Conservation (phyloP, 208 protist species). For the Leishmania aethiopica region DNA sequence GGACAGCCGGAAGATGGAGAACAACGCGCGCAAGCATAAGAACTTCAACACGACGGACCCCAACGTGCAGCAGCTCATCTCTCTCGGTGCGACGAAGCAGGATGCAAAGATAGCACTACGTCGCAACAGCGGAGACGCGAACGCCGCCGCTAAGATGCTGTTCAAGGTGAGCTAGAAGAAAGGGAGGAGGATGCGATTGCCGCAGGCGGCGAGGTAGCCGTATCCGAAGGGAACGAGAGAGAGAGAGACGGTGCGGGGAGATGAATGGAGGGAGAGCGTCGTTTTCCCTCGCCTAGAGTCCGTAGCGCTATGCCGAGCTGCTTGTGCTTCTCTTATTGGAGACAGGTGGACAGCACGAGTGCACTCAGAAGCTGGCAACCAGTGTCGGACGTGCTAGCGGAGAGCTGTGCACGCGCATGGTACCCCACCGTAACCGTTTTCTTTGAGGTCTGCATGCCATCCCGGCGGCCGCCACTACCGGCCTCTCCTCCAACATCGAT, state of each 20-base stretch:
- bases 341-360: not conserved
- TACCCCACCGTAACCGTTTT: not conserved
- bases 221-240: not conserved
- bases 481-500: not conserved
- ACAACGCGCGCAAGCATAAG: constrained; percentile 57
- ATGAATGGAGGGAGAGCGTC: not conserved
- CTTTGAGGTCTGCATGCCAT: not conserved
- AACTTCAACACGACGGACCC: constrained; percentile 66
- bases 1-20: constrained; percentile 40
- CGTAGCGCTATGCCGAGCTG: not conserved
- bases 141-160: constrained; percentile 59
- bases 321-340: not conserved
- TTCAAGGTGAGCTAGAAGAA: constrained; percentile 36
- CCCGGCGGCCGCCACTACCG: not conserved
- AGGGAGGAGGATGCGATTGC: not conserved
- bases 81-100: constrained; percentile 65
- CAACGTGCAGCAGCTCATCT: constrained; percentile 76
- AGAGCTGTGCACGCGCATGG: not conserved
- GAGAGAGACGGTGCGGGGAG: not conserved
- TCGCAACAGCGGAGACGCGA: constrained; percentile 55
- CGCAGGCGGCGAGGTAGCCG: not conserved
- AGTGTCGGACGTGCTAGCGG: not conserved
- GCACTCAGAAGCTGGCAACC: not conserved
- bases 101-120: constrained; percentile 77
- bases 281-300: not conserved